These are phyloP conservation scores for Eucalyptus regnans DNA, from an alignment of 345 rosid genomes.

Conservation along the genomic window DNA sequence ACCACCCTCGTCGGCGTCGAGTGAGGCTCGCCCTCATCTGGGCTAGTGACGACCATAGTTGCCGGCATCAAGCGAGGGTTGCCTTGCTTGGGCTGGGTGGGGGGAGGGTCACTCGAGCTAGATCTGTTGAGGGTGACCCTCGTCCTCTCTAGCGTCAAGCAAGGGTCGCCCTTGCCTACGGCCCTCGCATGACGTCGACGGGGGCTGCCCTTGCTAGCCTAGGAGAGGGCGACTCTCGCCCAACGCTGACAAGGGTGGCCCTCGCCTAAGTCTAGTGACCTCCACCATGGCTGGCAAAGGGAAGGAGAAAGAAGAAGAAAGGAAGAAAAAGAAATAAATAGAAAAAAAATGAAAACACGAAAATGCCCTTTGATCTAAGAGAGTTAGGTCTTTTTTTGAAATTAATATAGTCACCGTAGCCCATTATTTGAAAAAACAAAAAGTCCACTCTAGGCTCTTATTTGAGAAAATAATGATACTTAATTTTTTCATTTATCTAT, in stretches of 20 bases:
- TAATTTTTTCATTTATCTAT: no score
- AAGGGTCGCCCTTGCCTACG: fast-evolving
- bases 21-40: fast-evolving
- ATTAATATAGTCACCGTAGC: fast-evolving
- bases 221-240: fast-evolving
- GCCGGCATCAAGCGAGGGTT: fast-evolving
- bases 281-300: fast-evolving
- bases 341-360: no score
- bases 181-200: fast-evolving
- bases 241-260: fast-evolving
- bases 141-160: fast-evolving
- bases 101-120: fast-evolving
- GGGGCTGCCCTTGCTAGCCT: fast-evolving
- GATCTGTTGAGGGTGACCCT: no score
- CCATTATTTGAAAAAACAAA: no score
- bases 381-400: no score
- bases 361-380: neutral
- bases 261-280: fast-evolving
- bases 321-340: no score
- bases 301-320: no score
- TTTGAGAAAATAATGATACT: no score
- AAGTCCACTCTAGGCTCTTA: fast-evolving
- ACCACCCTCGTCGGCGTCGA: fast-evolving
- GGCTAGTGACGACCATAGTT: fast-evolving
- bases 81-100: no score